phyloP scores from a whole-genome alignment of 345 rosid species.

The Iberis pinnata region DNA sequence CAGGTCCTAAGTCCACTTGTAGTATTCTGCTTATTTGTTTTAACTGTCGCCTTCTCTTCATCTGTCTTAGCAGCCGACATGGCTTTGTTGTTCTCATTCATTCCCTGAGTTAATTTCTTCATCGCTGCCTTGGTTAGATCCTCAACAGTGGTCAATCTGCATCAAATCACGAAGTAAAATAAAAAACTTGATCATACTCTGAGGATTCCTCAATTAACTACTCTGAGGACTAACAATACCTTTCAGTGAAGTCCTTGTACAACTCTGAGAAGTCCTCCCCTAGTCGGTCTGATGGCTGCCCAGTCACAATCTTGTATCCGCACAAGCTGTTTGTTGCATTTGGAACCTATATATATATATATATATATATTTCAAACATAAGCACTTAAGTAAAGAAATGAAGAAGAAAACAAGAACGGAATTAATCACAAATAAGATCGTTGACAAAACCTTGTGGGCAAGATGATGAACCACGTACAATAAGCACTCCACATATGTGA shows the following conservation, averaged over 20 bases:
- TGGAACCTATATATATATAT: constrained; percentile 60
- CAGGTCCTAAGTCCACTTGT: constrained; percentile 89
- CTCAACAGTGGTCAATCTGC: constrained; percentile 75
- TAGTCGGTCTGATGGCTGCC: constrained; percentile 96
- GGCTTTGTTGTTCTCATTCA: constrained; percentile 91
- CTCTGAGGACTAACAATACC: too few relatives aligned
- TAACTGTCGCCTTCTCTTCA: constrained; percentile 71
- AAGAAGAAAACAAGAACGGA: background rate
- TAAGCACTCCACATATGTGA: constrained; percentile 90
- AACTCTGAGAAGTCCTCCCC: constrained; percentile 96
- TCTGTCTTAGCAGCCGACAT: constrained; percentile 95
- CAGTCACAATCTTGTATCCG: constrained; percentile 96
- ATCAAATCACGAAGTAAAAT: too few relatives aligned
- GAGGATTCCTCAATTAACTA: too few relatives aligned
- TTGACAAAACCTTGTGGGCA: constrained; percentile 70
- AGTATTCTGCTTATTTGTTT: constrained; percentile 77
- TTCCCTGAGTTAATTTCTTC: constrained; percentile 94
- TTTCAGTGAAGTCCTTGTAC: constrained; percentile 80
- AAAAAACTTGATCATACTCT: too few relatives aligned
- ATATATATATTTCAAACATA: too few relatives aligned
- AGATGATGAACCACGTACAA: constrained; percentile 82
- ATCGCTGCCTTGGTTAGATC: constrained; percentile 83
- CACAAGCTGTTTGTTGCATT: constrained; percentile 94
- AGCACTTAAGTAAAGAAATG: constrained; percentile 26
- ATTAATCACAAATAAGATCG: constrained; percentile 1